Evolutionary conservation across 345 rosid species (phyloP).

Genomic region (Eutrema heterophyllum): DNA sequence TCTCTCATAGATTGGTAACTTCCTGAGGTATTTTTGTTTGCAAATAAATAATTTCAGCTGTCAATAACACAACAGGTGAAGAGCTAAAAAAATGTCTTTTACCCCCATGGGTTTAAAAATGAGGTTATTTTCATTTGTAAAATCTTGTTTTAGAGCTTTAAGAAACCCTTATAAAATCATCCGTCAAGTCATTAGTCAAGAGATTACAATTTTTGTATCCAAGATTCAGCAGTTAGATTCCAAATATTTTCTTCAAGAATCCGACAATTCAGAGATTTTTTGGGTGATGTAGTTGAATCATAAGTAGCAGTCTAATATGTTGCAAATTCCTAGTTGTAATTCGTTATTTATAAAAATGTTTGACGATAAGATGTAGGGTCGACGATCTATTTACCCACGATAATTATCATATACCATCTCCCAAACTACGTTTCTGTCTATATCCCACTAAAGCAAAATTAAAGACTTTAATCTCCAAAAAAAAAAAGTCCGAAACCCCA

Average conservation of each 20-base stretch:
- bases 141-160: neutral
- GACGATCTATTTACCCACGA: too few species aligned
- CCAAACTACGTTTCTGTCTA: too few species aligned
- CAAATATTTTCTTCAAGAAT: neutral
- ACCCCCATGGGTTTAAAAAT: neutral
- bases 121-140: neutral
- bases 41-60: constrained; percentile 16
- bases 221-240: neutral
- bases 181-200: neutral
- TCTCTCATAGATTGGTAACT: constrained; percentile 8
- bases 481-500: too few species aligned
- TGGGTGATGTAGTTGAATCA: neutral
- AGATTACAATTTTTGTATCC: neutral
- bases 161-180: neutral
- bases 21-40: constrained; percentile 22
- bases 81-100: too few species aligned
- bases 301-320: neutral
- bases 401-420: too few species aligned
- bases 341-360: neutral
- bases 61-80: neutral
- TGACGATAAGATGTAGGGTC: neutral
- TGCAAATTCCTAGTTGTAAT: neutral
- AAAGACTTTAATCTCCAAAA: too few species aligned
- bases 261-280: neutral
- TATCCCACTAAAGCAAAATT: too few species aligned